Evolutionary conservation across 805 yeast species (phyloP).

Genomic region (Cyberlindnera subsufficiens): DNA sequence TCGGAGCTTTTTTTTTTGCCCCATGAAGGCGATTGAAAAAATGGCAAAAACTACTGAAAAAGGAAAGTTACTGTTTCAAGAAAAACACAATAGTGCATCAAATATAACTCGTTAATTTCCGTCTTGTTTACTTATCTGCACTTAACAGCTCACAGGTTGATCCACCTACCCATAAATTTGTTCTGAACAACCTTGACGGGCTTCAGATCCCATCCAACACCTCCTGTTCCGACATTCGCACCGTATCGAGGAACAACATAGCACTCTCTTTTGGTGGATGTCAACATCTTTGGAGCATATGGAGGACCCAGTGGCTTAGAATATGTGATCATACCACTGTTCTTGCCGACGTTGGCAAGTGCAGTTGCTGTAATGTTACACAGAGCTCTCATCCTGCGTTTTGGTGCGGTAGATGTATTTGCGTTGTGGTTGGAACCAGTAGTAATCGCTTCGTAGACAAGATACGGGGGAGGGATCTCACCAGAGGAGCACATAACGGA

Average conservation of each 20-base stretch:
- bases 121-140: too few species aligned
- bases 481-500: constrained; percentile 61
- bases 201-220: constrained; percentile 89
- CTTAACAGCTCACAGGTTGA: constrained; percentile 22
- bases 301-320: constrained; percentile 93
- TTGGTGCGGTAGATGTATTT: constrained; percentile 37
- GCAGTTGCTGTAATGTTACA: constrained; percentile 74
- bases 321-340: constrained; percentile 67
- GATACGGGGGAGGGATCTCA: constrained; percentile 68
- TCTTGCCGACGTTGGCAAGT: constrained; percentile 69
- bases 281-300: constrained; percentile 67
- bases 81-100: background rate
- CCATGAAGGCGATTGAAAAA: background rate
- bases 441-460: constrained; percentile 69
- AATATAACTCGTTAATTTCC: too few species aligned
- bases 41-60: background rate
- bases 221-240: constrained; percentile 75
- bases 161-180: constrained; percentile 67
- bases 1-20: background rate
- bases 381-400: constrained; percentile 63
- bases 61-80: background rate
- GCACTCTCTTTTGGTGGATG: constrained; percentile 69
- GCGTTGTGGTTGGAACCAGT: constrained; percentile 41
- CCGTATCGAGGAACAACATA: constrained; percentile 91
- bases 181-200: constrained; percentile 70